Conservation (phyloP, 73 alveolate genomes). For the Paramecium sexaurelia region DNA sequence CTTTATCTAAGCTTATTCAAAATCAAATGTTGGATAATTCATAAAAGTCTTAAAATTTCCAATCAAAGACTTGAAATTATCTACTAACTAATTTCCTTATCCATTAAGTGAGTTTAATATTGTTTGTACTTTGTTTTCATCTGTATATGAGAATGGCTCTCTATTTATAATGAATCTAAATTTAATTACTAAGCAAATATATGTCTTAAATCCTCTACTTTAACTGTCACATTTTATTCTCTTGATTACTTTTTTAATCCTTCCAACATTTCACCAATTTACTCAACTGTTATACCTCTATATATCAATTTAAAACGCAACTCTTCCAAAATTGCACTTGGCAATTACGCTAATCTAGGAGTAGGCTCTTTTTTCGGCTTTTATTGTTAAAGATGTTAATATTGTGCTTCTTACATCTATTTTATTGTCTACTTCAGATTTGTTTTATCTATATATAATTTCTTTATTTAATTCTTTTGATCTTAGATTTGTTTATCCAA, state of each 20-base stretch:
- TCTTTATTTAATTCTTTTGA: neutral
- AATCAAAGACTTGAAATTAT: neutral
- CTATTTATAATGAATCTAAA: neutral
- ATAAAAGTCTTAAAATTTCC: conserved; percentile 23
- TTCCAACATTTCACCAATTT: neutral
- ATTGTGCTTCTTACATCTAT: neutral
- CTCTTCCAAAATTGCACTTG: neutral
- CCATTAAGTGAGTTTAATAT: conserved; percentile 8
- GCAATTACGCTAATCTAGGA: neutral
- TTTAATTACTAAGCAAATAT: neutral
- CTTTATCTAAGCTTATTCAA: neutral
- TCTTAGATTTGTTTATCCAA: neutral
- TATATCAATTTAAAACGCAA: neutral
- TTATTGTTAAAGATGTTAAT: neutral
- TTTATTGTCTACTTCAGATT: conserved; percentile 13
- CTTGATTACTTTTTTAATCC: conserved; percentile 7
- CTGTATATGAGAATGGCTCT: conserved; percentile 35
- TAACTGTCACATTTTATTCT: conserved; percentile 34
- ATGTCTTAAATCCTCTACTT: conserved; percentile 33
- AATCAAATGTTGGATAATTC: conserved; percentile 46
- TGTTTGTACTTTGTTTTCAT: neutral
- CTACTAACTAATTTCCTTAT: conserved; percentile 1
- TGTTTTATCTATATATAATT: neutral
- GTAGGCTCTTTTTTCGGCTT: conserved; percentile 9
- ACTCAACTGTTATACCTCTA: neutral